Base-by-base conservation (phyloP, 2,329 filamentous ascomycete genomes). In the Ambrosiella cleistominuta region DNA sequence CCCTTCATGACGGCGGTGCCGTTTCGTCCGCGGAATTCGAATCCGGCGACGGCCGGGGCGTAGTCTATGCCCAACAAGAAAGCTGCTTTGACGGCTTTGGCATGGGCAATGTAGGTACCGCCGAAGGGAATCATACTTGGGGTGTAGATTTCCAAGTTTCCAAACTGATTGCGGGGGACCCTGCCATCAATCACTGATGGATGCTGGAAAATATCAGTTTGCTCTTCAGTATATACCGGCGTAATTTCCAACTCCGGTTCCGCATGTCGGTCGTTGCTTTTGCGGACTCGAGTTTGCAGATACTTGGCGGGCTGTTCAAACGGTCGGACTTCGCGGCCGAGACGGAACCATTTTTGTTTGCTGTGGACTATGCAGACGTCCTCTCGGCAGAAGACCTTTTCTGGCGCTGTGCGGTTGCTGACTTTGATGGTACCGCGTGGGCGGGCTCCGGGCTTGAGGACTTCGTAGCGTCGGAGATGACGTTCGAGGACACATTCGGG, bases 141-240 rank as follows among this genome's bases (percentile, higher is more conserved):
- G 9, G 95, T 89, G 67, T 91, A 97, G 44, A 95, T 79, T 65
- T 97, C 93, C 60, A 97, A 83, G 66, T 98, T 98, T 9, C 89
- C 89, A 68, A 88, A 98, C 15, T 85, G 83, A 66, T 98, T 98
- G 70, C 88, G 91, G 0, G 93, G 91, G 1, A 97, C 78, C 11
- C 75, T 74, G 0, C 89, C 90, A 56, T 82, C 71, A 2, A 86
- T 74, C 1, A 97, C 83, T 0, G 88, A 83, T 0, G 88, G 85
- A 0, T 91, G 80, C 11, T 79, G 70, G 68, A 95, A 97, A 0
- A 83, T 61, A 12, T 85, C 78, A 0, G 91, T 88, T 65, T 88
- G 82, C 7, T 80, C 76, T 15, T 74, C 66, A 0, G 74, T 80
- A 65, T 79, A 86, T 1, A 84, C 69, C 1, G 81, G 81, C 1